Evolutionary conservation across 768 basidiomycete species (phyloP).

Genomic region (Cantharellus anzutake): DNA sequence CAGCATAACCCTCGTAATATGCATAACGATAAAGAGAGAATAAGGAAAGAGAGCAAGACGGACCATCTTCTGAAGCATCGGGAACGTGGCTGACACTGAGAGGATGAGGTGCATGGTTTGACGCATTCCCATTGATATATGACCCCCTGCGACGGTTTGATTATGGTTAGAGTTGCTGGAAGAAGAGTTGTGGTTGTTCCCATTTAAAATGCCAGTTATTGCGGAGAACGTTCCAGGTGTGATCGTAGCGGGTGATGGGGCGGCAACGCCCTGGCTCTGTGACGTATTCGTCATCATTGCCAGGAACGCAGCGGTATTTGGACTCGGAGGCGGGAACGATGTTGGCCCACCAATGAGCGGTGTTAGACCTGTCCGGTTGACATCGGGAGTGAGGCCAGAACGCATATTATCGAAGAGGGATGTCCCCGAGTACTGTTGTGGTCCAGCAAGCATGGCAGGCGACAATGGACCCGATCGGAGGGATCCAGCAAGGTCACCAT

Average conservation of each 20-base stretch:
- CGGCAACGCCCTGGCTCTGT: slow-evolving; percentile 11
- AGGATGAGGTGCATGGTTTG: slow-evolving; percentile 1
- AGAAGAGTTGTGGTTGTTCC: slow-evolving; percentile 12
- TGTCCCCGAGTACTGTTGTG: slow-evolving; percentile 22
- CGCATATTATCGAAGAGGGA: slow-evolving; percentile 43
- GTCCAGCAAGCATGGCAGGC: slow-evolving; percentile 90
- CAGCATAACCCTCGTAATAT: slow-evolving; percentile 1
- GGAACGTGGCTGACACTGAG: slow-evolving; percentile 15
- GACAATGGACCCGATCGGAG: slow-evolving; percentile 86
- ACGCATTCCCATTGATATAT: slow-evolving; percentile 18
- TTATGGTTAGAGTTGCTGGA: slow-evolving; percentile 9
- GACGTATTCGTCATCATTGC: slow-evolving; percentile 63
- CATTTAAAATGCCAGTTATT: slow-evolving; percentile 52
- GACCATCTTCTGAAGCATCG: slow-evolving; percentile 18
- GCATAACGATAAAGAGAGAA: slow-evolving; percentile 12
- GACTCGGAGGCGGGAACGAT: slow-evolving; percentile 66
- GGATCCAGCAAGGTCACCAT: slow-evolving; percentile 41
- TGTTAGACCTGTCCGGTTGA: slow-evolving; percentile 54
- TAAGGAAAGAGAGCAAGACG: slow-evolving; percentile 10
- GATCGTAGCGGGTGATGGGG: slow-evolving; percentile 27
- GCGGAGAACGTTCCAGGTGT: slow-evolving; percentile 59
- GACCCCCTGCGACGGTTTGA: slow-evolving; percentile 14
- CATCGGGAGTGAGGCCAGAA: slow-evolving; percentile 63
- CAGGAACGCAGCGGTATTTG: slow-evolving; percentile 81
- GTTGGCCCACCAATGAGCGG: slow-evolving; percentile 58